phyloP scores from a whole-genome alignment of 345 rosid species.

The Noccaea bulbosa region DNA sequence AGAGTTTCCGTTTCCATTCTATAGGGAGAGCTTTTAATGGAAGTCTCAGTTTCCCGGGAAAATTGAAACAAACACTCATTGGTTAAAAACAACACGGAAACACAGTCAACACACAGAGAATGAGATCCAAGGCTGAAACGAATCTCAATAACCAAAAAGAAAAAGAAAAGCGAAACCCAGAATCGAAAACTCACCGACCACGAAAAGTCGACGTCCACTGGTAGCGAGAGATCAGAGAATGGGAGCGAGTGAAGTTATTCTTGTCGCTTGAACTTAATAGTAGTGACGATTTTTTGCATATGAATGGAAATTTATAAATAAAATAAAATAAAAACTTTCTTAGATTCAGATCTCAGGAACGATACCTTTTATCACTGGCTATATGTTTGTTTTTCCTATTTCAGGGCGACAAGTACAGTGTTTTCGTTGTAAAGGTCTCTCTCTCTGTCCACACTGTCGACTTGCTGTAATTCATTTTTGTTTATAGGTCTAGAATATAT shows the following conservation, averaged over 20 bases:
- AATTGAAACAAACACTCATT: constrained; percentile 14
- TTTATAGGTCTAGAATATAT: background rate
- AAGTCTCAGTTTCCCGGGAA: constrained; percentile 22
- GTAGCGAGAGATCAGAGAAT: constrained; percentile 40
- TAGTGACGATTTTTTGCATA: background rate
- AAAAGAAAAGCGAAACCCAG: background rate
- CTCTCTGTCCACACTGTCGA: constrained; percentile 38
- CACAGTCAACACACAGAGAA: background rate
- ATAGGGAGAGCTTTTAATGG: constrained; percentile 21
- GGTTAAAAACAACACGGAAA: background rate
- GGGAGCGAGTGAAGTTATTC: constrained; percentile 5
- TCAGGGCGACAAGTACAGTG: constrained; percentile 30
- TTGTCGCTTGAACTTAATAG: background rate
- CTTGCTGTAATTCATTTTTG: constrained; percentile 29
- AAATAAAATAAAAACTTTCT: background rate
- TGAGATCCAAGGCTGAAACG: constrained; percentile 3
- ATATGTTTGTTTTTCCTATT: constrained; percentile 27
- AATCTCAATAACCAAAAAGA: background rate
- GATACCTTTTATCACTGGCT: constrained; percentile 20
- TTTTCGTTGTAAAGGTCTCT: constrained; percentile 31
- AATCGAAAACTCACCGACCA: constrained; percentile 25
- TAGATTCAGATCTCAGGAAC: constrained; percentile 45
- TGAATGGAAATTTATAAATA: background rate
- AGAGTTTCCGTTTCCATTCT: background rate
- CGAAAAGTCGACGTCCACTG: constrained; percentile 6